Conservation (phyloP, 1,284 basidiomycete genomes). For the Microstroma glucosiphilum region DNA sequence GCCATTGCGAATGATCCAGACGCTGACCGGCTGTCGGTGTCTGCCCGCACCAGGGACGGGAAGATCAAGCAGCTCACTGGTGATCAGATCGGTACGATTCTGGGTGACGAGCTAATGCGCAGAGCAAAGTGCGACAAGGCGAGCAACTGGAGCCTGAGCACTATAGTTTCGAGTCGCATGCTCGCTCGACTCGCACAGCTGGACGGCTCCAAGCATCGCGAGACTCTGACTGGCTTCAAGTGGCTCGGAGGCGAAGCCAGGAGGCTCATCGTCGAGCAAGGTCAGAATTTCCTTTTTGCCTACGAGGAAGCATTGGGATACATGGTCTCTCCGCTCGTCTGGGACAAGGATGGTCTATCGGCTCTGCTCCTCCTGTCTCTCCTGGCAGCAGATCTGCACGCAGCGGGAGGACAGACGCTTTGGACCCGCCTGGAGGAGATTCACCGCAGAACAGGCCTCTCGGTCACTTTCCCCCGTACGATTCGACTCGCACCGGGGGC, state of each 20-base stretch:
- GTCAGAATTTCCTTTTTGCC: slow-evolving; percentile 32
- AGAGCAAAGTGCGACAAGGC: slow-evolving; percentile 20
- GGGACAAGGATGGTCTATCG: slow-evolving; percentile 44
- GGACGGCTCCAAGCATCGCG: slow-evolving; percentile 27
- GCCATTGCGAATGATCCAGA: slow-evolving; percentile 44
- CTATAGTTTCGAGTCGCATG: slow-evolving; percentile 35
- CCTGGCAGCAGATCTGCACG: slow-evolving; percentile 28
- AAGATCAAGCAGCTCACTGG: slow-evolving; percentile 33
- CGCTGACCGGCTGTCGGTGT: slow-evolving; percentile 36
- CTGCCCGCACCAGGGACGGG: slow-evolving; percentile 27
- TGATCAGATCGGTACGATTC: slow-evolving; percentile 35
- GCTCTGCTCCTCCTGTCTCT: slow-evolving; percentile 33
- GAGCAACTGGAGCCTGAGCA: slow-evolving; percentile 24
- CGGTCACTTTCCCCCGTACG: slow-evolving; percentile 35
- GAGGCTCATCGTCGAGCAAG: slow-evolving; percentile 22
- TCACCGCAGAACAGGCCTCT: slow-evolving; percentile 29
- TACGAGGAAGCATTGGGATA: slow-evolving; percentile 46
- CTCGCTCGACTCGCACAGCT: slow-evolving; percentile 29
- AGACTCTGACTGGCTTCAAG: slow-evolving; percentile 44
- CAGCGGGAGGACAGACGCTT: slow-evolving; percentile 24
- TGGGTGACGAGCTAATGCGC: slow-evolving; percentile 37
- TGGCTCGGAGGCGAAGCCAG: slow-evolving; percentile 40
- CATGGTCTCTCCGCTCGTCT: slow-evolving; percentile 34
- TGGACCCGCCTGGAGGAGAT: slow-evolving; percentile 40
- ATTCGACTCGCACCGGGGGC: slow-evolving; percentile 33